Evolutionary conservation across 2,329 filamentous ascomycete genomes (phyloP), one percentile per base, ranked within the genome.

Genomic region (Pseudocercospora fuligena): DNA sequence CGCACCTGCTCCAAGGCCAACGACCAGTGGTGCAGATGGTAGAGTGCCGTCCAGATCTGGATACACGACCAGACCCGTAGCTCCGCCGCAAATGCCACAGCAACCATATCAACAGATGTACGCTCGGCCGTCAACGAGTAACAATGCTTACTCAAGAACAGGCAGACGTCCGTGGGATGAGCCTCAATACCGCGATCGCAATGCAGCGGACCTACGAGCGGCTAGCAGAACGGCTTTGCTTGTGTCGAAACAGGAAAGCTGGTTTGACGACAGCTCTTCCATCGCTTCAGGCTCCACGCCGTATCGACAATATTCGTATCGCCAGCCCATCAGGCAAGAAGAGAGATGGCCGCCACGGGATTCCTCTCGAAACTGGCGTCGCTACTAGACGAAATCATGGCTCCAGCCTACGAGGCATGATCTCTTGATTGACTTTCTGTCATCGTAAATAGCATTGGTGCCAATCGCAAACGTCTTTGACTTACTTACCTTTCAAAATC

Each of bases 101-200:
- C 29, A 43, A 21, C 11, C n/a, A 58, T 3, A n/a, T 27, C 47
- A 14, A 14, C 47, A 5, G 12, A n/a, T 14, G 21, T 53, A 14
- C 21, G 14, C 47, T 12, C 47, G 47, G 5, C 47, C 47, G 5
- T 23, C 47, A 5, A 43, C 40, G 40, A 43, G 40, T 8, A 43
- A 16, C 40, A 43, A 19, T 8, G 40, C 16, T n/a, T n/a, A n/a
- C 40, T 40, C 56, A 5, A 58, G 56, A 25, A 40, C 56, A 7
- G 36, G 56, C 31, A 40, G 56, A 7, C 56, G 56, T 19, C 56
- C 56, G 3, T 58, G 56, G 56, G 16, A 58, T 27, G 16, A 58
- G 23, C n/a, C 23, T 19, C 56, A 16, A 25, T 19, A 31, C 3
- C 40, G 51, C 51, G 19, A n/a, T 23, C 56, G 53, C n/a, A 12